Conservation (phyloP, 805 yeast genomes). For the Candida jianshihensis region DNA sequence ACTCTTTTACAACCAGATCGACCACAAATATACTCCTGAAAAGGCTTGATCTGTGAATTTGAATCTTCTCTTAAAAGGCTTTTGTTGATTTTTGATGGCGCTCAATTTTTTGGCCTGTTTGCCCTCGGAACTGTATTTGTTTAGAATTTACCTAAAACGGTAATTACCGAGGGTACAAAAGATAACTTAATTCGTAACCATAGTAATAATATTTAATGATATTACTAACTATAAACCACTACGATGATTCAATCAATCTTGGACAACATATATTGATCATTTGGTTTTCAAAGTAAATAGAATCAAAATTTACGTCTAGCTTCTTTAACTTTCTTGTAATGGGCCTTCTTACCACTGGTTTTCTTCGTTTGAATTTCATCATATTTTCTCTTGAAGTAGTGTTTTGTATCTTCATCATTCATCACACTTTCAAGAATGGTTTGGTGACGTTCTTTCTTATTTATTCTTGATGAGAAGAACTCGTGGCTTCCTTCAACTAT, state of each 20-base stretch:
- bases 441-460: slow-evolving; percentile 64
- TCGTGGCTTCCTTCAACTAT: slow-evolving; percentile 78
- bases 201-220: not conserved
- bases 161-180: not conserved
- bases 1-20: too few species aligned
- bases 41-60: too few species aligned
- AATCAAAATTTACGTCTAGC: slow-evolving; percentile 44
- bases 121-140: slow-evolving; percentile 1
- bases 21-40: too few species aligned
- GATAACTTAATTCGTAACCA: not conserved
- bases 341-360: slow-evolving; percentile 58
- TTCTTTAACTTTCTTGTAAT: slow-evolving; percentile 55
- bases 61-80: too few species aligned
- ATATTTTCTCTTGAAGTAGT: slow-evolving; percentile 82
- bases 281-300: not conserved
- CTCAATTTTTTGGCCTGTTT: not conserved
- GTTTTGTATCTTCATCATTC: slow-evolving; percentile 59
- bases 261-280: not conserved
- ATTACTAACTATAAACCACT: too few species aligned
- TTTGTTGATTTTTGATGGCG: not conserved
- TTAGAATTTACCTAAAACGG: not conserved
- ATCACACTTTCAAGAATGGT: slow-evolving; percentile 80
- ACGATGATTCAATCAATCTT: too few species aligned
- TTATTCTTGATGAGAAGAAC: slow-evolving; percentile 59
- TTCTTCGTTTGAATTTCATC: slow-evolving; percentile 64